Percentiles rank a stretch among this genome's conserved stretches.
Evolutionary conservation across 208 protist genomes (phyloP).

Genomic region (Endotrypanum monterogeii): DNA sequence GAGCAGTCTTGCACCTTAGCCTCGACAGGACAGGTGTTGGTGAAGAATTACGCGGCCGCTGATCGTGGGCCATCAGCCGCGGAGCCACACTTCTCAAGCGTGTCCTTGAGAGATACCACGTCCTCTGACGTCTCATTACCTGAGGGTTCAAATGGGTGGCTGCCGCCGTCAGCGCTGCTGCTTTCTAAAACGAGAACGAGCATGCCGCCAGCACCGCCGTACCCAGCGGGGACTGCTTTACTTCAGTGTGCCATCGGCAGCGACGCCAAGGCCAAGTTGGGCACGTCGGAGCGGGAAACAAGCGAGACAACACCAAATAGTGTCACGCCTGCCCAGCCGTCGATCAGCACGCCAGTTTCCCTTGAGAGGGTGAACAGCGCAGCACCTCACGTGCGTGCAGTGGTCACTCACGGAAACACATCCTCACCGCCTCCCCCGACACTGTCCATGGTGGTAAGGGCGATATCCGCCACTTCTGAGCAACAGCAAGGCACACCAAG

Average conservation of each 20-base stretch:
- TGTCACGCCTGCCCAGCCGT: background rate
- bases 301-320: background rate
- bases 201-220: background rate
- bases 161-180: constrained; percentile 1
- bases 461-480: background rate
- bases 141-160: background rate
- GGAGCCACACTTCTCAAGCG: background rate
- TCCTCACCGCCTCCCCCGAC: background rate
- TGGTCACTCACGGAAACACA: background rate
- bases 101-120: constrained; percentile 30
- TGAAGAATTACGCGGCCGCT: background rate
- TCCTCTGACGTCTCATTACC: background rate
- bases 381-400: background rate
- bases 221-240: background rate
- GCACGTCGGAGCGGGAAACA: background rate
- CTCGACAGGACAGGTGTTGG: background rate
- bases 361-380: background rate
- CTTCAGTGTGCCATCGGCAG: background rate
- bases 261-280: background rate
- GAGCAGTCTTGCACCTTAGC: background rate
- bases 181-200: background rate
- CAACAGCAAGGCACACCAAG: background rate
- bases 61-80: background rate
- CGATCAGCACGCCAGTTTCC: background rate
- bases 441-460: background rate